Percentiles rank a stretch among this genome's conserved stretches.
Conservation (phyloP, 176 grass and related monocot species). For the Avena eriantha region DNA sequence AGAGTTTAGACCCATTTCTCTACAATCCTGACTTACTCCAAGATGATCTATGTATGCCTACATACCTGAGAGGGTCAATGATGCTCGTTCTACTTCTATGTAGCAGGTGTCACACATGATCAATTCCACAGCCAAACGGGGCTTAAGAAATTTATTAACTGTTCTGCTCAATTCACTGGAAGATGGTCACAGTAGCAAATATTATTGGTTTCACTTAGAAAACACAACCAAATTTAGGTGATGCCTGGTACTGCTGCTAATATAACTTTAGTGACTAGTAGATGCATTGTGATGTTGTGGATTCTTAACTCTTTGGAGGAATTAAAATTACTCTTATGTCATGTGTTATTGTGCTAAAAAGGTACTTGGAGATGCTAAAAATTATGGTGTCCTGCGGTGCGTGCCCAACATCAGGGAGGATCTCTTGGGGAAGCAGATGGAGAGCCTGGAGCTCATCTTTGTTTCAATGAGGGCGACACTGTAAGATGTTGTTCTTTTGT, state of each 20-base stretch:
- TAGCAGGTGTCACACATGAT: background rate
- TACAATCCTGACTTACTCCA: too few relatives aligned
- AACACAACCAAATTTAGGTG: background rate
- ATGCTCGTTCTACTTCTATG: background rate
- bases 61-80: too few relatives aligned
- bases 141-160: background rate
- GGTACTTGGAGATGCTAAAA: slow-evolving; percentile 65
- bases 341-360: slow-evolving; percentile 36
- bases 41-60: too few relatives aligned
- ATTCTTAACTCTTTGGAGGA: background rate
- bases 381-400: slow-evolving; percentile 61
- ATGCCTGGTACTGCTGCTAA: background rate
- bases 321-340: background rate
- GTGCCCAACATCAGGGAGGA: slow-evolving; percentile 60
- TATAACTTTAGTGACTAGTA: background rate
- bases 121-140: background rate
- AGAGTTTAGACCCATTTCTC: too few relatives aligned
- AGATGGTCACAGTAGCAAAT: background rate
- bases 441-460: slow-evolving; percentile 64
- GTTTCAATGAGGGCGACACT: slow-evolving; percentile 52
- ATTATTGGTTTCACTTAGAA: background rate
- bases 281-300: slow-evolving; percentile 3
- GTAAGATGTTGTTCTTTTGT: slow-evolving; percentile 50
- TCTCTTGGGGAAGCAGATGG: slow-evolving; percentile 75
- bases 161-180: background rate